These are phyloP conservation scores for Intubia oerlemansii DNA, from an alignment of 2,329 filamentous ascomycete genomes.

Conservation along the genomic window DNA sequence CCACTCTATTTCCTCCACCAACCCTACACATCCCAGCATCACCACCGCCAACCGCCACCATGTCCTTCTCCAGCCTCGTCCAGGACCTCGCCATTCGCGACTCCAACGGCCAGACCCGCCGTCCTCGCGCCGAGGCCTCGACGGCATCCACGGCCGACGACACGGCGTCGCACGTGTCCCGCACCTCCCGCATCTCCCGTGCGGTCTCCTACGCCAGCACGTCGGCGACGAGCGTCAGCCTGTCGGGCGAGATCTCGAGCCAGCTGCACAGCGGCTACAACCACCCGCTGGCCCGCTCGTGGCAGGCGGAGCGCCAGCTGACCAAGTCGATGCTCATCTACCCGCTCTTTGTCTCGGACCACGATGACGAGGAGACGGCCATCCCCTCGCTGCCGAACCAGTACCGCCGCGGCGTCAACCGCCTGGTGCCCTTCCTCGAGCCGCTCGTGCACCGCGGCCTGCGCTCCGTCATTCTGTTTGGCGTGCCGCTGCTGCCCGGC, in stretches of 20 bases:
- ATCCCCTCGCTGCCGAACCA: constrained; percentile 87
- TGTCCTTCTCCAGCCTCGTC: constrained; percentile 49
- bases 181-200: constrained; percentile 37
- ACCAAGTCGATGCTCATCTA: constrained; percentile 98
- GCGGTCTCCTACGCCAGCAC: constrained; percentile 47
- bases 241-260: constrained; percentile 55
- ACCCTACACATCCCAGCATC: no score
- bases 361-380: constrained; percentile 73
- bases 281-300: constrained; percentile 57
- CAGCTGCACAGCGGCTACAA: constrained; percentile 69
- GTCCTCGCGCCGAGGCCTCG: constrained; percentile 23
- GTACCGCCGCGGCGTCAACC: constrained; percentile 71
- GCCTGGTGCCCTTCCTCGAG: constrained; percentile 62
- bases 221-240: constrained; percentile 46
- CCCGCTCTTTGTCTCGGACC: constrained; percentile 88
- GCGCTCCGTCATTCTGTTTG: constrained; percentile 84
- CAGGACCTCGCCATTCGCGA: constrained; percentile 42
- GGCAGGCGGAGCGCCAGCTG: constrained; percentile 69
- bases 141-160: constrained; percentile 42
- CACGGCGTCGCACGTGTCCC: constrained; percentile 32
- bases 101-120: constrained; percentile 20
- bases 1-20: no score
- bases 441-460: constrained; percentile 80
- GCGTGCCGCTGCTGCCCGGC: constrained; percentile 62
- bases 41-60: constrained; percentile 12